Percentiles rank a stretch among this genome's conserved stretches.
Evolutionary conservation across 1,284 basidiomycete genomes (phyloP).

Genomic region (Pisolithus thermaeus): DNA sequence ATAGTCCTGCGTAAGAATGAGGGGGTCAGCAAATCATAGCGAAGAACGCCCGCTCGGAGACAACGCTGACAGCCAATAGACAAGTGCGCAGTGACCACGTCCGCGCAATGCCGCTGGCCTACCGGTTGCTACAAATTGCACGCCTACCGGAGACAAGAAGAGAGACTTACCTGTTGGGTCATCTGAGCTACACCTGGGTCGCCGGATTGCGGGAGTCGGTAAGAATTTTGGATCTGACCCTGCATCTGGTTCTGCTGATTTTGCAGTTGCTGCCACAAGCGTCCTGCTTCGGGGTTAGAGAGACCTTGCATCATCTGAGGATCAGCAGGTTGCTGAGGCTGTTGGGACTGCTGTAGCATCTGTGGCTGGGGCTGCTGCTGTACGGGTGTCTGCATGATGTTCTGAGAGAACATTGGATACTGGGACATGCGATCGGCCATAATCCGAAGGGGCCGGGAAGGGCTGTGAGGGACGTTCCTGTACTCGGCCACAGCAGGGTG

Average conservation of each 20-base stretch:
- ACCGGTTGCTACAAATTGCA: not conserved
- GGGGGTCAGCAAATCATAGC: conserved; percentile 19
- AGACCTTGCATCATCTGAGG: conserved; percentile 37
- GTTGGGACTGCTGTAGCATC: conserved; percentile 34
- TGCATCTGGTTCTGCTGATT: conserved; percentile 36
- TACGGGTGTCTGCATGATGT: conserved; percentile 39
- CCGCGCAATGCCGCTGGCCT: too few species aligned
- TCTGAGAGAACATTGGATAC: conserved; percentile 44
- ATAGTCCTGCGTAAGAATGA: conserved; percentile 43
- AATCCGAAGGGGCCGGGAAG: conserved; percentile 26
- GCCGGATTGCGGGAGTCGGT: conserved; percentile 36
- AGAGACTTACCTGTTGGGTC: conserved; percentile 42
- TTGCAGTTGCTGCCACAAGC: conserved; percentile 50
- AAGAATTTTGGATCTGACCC: conserved; percentile 43
- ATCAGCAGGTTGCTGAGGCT: conserved; percentile 33
- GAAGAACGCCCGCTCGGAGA: conserved; percentile 5
- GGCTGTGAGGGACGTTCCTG: conserved; percentile 22
- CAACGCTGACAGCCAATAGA: too few species aligned
- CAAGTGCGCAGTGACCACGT: too few species aligned
- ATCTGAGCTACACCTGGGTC: conserved; percentile 37
- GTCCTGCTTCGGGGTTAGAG: conserved; percentile 39
- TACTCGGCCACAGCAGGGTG: conserved; percentile 19
- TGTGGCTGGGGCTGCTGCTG: conserved; percentile 45
- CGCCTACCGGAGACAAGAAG: not conserved
- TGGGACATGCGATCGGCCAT: conserved; percentile 58